Evolutionary conservation across 1,139 yeast species (phyloP).

Genomic region (Insectozyma bohioensis): DNA sequence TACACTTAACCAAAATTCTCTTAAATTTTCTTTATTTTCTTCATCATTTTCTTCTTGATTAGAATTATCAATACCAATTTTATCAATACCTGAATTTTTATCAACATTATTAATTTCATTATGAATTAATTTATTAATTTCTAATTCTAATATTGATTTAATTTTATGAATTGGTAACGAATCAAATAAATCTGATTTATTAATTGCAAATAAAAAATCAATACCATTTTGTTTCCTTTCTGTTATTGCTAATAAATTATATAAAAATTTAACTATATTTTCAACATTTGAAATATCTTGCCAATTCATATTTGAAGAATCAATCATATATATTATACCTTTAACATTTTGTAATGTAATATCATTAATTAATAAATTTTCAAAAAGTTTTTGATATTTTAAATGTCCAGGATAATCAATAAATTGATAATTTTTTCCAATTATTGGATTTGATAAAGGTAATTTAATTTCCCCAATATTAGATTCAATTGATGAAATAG

Average conservation of each 20-base stretch:
- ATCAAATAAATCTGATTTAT: slow-evolving; percentile 82
- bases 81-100: slow-evolving; percentile 37
- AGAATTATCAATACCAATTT: slow-evolving; percentile 27
- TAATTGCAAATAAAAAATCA: slow-evolving; percentile 74
- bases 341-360: slow-evolving; percentile 46
- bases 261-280: slow-evolving; percentile 51
- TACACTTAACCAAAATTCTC: slow-evolving; percentile 46
- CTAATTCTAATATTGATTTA: slow-evolving; percentile 56
- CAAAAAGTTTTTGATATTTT: slow-evolving; percentile 58
- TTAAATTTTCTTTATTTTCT: slow-evolving; percentile 19
- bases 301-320: slow-evolving; percentile 48
- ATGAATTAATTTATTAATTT: slow-evolving; percentile 58
- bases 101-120: slow-evolving; percentile 35
- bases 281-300: slow-evolving; percentile 36
- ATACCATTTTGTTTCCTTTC: slow-evolving; percentile 65
- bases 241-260: slow-evolving; percentile 53
- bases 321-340: slow-evolving; percentile 73
- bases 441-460: slow-evolving; percentile 35
- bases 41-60: slow-evolving; percentile 23
- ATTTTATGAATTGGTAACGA: slow-evolving; percentile 70
- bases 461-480: slow-evolving; percentile 29
- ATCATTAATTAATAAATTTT: slow-evolving; percentile 42
- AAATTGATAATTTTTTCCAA: slow-evolving; percentile 43
- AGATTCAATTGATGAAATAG: slow-evolving; percentile 47
- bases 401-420: slow-evolving; percentile 87